Base-by-base conservation (phyloP, 495 filamentous ascomycete genomes). In the Pyronema omphalodes region DNA sequence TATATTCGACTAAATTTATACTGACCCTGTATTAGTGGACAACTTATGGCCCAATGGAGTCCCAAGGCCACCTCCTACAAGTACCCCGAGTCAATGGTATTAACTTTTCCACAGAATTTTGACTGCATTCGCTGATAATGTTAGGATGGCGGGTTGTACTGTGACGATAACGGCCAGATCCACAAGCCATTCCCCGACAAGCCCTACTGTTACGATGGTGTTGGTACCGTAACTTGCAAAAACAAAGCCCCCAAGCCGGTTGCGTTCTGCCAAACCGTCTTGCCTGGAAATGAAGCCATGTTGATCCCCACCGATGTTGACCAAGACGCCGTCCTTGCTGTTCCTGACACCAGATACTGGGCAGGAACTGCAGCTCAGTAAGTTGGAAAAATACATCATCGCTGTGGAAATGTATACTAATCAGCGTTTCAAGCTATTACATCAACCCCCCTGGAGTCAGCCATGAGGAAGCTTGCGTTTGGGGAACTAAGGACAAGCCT, bases 221-320 rank as follows among this genome's bases (percentile, higher is more conserved):
- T 77, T 9, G 83, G 82, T 48, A 57, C 76, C 3, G 73, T 89
- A 33, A 77, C 72, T 36, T 63, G 57, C 44, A 71, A 76, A 47
- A 88, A 86, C 67, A 81, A 79, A 60, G 73, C 73, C 47, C 71
- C 74, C 19, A 69, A 72, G 47, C 54, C 71, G 14, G 78, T 88
- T 12, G 74, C 84, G 3, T 83, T 88, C 66, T 91, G 85, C 63
- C 85, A 91, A 63, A 91, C 84, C 3, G 83, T 87, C 37, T 67
- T 88, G 51, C 85, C 84, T 9, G 85, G 85, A n/a, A 84, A 86
- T 63, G 85, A 91, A 69, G 81, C 82, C 52, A 91, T 91, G 85
- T 70, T 88, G 57, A 91, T 88, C 63, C 83, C 84, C 9, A 88
- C 82, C 33, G 63, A 78, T 58, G 79, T 88, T 36, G 57, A 68